Percentiles rank a stretch among this genome's conserved stretches.
Evolutionary conservation across 1,284 basidiomycete genomes (phyloP).

Genomic region (Schizopora paradoxa): DNA sequence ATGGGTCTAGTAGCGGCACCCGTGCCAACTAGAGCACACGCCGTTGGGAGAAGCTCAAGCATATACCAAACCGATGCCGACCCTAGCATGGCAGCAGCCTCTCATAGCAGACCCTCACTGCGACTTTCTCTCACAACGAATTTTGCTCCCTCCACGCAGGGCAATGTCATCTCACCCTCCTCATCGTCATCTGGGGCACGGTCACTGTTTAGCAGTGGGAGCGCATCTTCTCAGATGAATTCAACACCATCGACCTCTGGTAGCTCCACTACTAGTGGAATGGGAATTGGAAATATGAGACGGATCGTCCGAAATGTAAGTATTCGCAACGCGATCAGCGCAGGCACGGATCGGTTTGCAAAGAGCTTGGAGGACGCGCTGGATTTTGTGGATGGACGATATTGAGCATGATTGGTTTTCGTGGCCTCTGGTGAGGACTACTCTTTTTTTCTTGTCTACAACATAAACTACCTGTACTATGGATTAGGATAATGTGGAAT

Average conservation of each 20-base stretch:
- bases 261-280: conserved; percentile 1
- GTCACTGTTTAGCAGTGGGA: too few relatives aligned
- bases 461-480: too few relatives aligned
- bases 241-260: not conserved
- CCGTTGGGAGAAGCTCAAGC: not conserved
- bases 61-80: not conserved
- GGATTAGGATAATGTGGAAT: too few relatives aligned
- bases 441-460: too few relatives aligned
- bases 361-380: conserved; percentile 14
- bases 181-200: conserved; percentile 8
- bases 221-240: too few relatives aligned
- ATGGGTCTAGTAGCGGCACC: not conserved
- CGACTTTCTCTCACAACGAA: not conserved
- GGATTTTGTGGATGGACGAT: conserved; percentile 17
- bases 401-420: too few relatives aligned
- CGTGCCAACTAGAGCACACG: not conserved
- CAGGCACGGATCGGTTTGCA: conserved; percentile 12
- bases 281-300: conserved; percentile 7
- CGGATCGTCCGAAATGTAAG: conserved; percentile 17
- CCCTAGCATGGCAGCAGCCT: not conserved
- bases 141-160: not conserved
- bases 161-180: conserved; percentile 1
- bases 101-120: not conserved
- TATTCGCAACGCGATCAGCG: conserved; percentile 16
- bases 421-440: too few relatives aligned